A percentile compares a stretch with the other conserved stretches of the same genome.
Evolutionary conservation across 441 rosid genomes (phyloP).

Genomic region (Pelargonium australe): DNA sequence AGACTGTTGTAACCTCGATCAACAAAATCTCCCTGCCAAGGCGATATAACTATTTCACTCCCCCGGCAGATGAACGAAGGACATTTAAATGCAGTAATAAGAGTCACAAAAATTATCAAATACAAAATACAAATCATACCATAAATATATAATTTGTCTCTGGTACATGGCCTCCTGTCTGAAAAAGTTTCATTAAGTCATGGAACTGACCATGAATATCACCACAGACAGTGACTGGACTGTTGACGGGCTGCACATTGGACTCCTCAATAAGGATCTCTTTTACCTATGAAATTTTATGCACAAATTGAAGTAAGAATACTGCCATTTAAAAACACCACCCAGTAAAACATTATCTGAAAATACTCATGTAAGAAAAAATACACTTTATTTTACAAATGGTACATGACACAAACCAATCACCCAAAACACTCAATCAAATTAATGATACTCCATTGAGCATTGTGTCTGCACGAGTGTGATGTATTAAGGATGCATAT

Average conservation of each 20-base stretch:
- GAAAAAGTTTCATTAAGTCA: conserved; percentile 97
- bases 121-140: conserved; percentile 37
- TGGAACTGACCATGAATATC: conserved; percentile 99
- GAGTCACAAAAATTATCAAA: conserved; percentile 25
- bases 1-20: conserved; percentile 99
- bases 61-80: neutral
- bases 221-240: conserved; percentile 98
- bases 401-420: neutral
- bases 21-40: conserved; percentile 86
- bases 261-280: conserved; percentile 98
- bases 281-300: conserved; percentile 53
- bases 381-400: neutral
- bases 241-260: conserved; percentile 96
- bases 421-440: neutral
- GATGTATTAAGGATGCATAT: neutral
- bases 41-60: conserved; percentile 12
- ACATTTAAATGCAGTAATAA: conserved; percentile 9
- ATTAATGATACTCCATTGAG: neutral
- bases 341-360: neutral
- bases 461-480: neutral
- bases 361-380: neutral
- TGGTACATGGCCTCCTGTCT: conserved; percentile 97
- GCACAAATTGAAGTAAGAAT: conserved; percentile 6
- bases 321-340: neutral
- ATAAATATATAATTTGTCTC: conserved; percentile 98